Conservation (phyloP, 2,329 filamentous ascomycete species). For the Catunica adiposa region DNA sequence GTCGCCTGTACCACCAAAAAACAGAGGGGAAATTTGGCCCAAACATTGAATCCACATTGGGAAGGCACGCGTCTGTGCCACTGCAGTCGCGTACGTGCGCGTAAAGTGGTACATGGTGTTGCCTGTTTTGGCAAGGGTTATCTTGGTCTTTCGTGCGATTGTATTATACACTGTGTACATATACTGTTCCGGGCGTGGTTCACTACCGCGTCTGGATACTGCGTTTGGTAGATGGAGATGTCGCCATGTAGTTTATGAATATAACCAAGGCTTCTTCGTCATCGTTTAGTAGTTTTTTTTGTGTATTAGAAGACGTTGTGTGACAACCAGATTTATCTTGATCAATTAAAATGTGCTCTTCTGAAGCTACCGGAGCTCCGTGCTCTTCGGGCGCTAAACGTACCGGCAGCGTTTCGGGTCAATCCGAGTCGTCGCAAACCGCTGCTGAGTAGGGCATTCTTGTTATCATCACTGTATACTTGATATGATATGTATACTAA, state of each 20-base stretch:
- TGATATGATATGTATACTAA: not conserved
- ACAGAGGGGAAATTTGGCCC: slow-evolving; percentile 13
- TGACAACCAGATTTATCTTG: not conserved
- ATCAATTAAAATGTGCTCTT: not conserved
- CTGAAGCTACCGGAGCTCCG: not conserved
- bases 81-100: slow-evolving; percentile 17
- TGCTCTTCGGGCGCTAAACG: slow-evolving; percentile 21
- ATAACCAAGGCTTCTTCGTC: no score
- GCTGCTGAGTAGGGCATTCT: slow-evolving; percentile 47
- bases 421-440: slow-evolving; percentile 50
- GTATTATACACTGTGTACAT: not conserved
- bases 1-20: not conserved
- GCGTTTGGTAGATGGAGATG: no score
- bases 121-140: not conserved
- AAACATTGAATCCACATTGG: not conserved
- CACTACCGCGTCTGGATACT: no score
- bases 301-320: no score
- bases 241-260: no score
- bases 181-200: not conserved
- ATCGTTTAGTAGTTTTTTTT: no score
- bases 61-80: slow-evolving; percentile 7
- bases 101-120: slow-evolving; percentile 23
- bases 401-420: slow-evolving; percentile 42
- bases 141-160: not conserved
- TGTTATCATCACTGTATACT: not conserved